A percentile compares a stretch with the other conserved stretches of the same genome.
phyloP scores from a whole-genome alignment of 2,329 filamentous ascomycete genomes.

The Neonectria magnoliae region DNA sequence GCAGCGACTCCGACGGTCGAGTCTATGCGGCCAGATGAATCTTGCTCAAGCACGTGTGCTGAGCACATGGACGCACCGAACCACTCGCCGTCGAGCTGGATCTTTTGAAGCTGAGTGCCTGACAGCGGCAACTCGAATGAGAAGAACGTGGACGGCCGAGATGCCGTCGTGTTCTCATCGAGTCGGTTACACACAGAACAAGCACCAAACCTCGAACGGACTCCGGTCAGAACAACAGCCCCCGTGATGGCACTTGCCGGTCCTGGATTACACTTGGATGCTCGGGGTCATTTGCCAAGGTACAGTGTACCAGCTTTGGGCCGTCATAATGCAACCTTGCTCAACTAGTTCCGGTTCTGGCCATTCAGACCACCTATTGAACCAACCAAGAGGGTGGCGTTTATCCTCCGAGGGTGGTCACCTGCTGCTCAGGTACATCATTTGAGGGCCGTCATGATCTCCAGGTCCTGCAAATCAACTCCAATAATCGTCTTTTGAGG shows the following conservation, averaged over 20 bases:
- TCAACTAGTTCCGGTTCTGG: slow-evolving; percentile 3
- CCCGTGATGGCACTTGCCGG: not conserved
- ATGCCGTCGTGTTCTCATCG: not conserved
- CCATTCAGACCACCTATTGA: slow-evolving; percentile 8
- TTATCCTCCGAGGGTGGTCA: slow-evolving; percentile 19
- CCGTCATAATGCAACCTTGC: slow-evolving; percentile 2
- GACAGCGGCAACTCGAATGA: not conserved
- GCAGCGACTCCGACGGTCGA: slow-evolving; percentile 8
- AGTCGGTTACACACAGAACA: slow-evolving; percentile 5
- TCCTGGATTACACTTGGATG: not conserved
- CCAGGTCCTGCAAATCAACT: slow-evolving; percentile 20
- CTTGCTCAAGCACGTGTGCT: slow-evolving; percentile 15
- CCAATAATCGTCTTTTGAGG: slow-evolving; percentile 8
- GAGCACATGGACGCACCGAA: slow-evolving; percentile 15
- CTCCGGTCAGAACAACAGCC: slow-evolving; percentile 1
- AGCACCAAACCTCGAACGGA: slow-evolving; percentile 7
- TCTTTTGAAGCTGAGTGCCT: not conserved
- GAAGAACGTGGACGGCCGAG: slow-evolving; percentile 15
- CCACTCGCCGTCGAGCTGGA: not conserved
- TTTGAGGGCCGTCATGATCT: slow-evolving; percentile 15
- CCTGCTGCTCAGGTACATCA: slow-evolving; percentile 28
- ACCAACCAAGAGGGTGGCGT: slow-evolving; percentile 13
- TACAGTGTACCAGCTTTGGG: not conserved
- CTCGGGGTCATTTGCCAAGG: not conserved
- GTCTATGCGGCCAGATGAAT: slow-evolving; percentile 16